Conservation (phyloP, 345 rosid species). For the Sonneratia caseolaris region DNA sequence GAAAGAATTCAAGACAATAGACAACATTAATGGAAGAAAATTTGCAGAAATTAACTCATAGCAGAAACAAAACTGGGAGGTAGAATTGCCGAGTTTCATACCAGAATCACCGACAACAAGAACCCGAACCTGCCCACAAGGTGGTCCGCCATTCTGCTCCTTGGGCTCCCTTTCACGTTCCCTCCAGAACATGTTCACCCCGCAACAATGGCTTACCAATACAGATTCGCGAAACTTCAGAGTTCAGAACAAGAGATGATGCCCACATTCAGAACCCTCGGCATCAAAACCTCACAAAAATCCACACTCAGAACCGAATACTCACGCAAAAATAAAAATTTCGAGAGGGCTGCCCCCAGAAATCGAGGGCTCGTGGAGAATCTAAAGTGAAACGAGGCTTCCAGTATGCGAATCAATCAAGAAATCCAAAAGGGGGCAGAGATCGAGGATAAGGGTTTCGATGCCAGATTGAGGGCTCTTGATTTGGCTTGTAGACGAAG, state of each 20-base stretch:
- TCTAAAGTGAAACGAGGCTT: neutral
- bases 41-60: neutral
- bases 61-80: neutral
- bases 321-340: neutral
- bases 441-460: neutral
- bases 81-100: slow-evolving; percentile 4
- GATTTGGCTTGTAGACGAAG: neutral
- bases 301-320: neutral
- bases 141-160: slow-evolving; percentile 63
- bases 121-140: slow-evolving; percentile 94
- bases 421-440: neutral
- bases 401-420: neutral
- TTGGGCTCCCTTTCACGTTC: slow-evolving; percentile 83
- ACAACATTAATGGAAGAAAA: neutral
- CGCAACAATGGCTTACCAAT: neutral
- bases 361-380: neutral
- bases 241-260: neutral
- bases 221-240: neutral
- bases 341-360: neutral
- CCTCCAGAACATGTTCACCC: slow-evolving; percentile 70
- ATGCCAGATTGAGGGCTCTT: neutral
- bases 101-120: slow-evolving; percentile 98
- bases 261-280: slow-evolving; percentile 1
- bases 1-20: neutral
- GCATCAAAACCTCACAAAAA: neutral